A percentile compares a stretch with the other conserved stretches of the same genome.
Conservation (phyloP, 2,329 filamentous ascomycete species). For the Epichloe festucae region DNA sequence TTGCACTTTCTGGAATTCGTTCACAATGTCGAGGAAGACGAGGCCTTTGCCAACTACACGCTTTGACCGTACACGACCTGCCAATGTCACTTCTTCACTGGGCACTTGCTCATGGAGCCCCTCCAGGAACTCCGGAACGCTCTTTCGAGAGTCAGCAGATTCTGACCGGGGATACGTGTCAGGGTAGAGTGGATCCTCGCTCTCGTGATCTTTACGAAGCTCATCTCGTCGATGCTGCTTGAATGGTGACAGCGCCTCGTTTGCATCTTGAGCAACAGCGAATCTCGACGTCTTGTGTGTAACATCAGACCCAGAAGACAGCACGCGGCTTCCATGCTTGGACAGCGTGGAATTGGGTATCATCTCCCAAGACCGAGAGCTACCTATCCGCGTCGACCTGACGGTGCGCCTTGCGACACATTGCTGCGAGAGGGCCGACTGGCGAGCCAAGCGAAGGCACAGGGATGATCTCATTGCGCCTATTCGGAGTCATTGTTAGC, state of each 20-base stretch:
- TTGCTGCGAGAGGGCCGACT: conserved; percentile 10
- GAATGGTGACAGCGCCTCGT: conserved; percentile 20
- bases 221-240: conserved; percentile 23
- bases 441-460: conserved; percentile 23
- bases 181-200: conserved; percentile 21
- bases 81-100: conserved; percentile 19
- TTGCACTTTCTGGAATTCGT: conserved; percentile 62
- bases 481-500: conserved; percentile 10
- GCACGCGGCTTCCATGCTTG: conserved; percentile 4
- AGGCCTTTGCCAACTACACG: conserved; percentile 65
- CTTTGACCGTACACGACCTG: conserved; percentile 59
- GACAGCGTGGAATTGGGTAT: neutral
- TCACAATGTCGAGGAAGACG: conserved; percentile 69
- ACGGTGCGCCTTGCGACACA: conserved; percentile 1
- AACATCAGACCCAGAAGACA: conserved; percentile 11
- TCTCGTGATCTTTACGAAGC: conserved; percentile 20
- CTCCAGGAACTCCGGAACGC: conserved; percentile 23
- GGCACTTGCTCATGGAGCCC: conserved; percentile 14
- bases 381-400: neutral
- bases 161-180: conserved; percentile 24
- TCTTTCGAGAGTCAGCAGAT: conserved; percentile 14
- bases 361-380: neutral
- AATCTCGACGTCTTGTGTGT: conserved; percentile 7
- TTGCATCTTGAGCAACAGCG: conserved; percentile 9
- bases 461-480: conserved; percentile 24